phyloP scores from a whole-genome alignment of 1,284 basidiomycete species.

The Veloporphyrellus conicus region DNA sequence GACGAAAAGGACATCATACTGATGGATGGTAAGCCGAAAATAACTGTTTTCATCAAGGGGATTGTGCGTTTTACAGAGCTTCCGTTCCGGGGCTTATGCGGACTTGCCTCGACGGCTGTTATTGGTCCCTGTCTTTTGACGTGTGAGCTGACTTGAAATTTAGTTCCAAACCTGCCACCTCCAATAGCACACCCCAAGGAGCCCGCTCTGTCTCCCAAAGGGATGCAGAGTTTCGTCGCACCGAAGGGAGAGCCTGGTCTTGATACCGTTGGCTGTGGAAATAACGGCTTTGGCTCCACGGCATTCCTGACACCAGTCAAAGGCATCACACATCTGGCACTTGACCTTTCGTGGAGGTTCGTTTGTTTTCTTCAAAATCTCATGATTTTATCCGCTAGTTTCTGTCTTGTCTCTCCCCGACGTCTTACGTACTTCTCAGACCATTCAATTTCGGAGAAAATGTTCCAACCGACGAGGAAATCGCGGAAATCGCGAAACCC shows the following conservation, averaged over 20 bases:
- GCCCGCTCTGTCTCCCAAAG: constrained; percentile 35
- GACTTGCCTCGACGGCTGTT: constrained; percentile 19
- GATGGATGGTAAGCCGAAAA: constrained; percentile 46
- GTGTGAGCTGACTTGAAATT: constrained; percentile 18
- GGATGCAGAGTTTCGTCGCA: constrained; percentile 32
- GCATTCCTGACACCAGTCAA: constrained; percentile 50
- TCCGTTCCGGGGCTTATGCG: constrained; percentile 24
- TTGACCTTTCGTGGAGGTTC: constrained; percentile 68
- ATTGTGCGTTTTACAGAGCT: constrained; percentile 11
- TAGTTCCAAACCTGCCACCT: constrained; percentile 51
- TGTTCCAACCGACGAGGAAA: constrained; percentile 45
- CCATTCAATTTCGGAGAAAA: constrained; percentile 45
- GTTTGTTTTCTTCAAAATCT: constrained; percentile 20
- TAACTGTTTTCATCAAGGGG: constrained; percentile 8
- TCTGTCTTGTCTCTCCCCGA: neutral
- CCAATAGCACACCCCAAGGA: constrained; percentile 43
- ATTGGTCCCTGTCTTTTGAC: constrained; percentile 16
- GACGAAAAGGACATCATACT: constrained; percentile 48
- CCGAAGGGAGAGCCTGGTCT: constrained; percentile 12
- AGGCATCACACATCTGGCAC: constrained; percentile 54
- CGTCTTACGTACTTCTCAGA: constrained; percentile 22
- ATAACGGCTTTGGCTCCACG: constrained; percentile 9
- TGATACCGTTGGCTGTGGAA: neutral
- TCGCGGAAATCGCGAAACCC: constrained; percentile 35
- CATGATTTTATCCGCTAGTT: neutral